These are phyloP conservation scores for Sporothrix euskadiensis DNA, from an alignment of 2,329 filamentous ascomycete species.

Conservation along the genomic window DNA sequence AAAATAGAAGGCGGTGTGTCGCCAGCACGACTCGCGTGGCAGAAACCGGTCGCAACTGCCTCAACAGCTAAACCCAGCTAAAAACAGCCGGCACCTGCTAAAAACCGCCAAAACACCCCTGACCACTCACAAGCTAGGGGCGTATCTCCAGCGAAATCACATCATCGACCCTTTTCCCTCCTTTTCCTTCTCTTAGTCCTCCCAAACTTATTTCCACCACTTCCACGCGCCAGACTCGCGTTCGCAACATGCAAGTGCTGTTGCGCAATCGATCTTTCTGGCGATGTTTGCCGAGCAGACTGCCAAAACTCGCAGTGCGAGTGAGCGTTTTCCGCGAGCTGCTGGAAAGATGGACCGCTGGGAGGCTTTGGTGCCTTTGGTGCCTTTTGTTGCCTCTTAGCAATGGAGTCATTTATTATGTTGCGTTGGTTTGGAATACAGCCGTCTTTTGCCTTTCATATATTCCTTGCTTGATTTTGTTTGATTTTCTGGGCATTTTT, in stretches of 20 bases:
- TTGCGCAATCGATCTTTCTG: slow-evolving; percentile 15
- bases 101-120: not conserved
- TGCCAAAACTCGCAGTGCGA: not conserved
- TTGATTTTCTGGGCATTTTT: not conserved
- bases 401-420: not conserved
- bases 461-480: not conserved
- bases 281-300: slow-evolving; percentile 10
- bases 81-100: too few species aligned
- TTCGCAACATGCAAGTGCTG: slow-evolving; percentile 14
- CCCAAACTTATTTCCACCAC: slow-evolving; percentile 3
- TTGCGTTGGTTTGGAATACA: not conserved
- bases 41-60: not conserved
- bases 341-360: not conserved
- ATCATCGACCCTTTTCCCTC: slow-evolving; percentile 8
- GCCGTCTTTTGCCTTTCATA: not conserved
- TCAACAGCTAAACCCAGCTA: too few species aligned
- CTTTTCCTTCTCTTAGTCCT: not conserved
- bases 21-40: not conserved
- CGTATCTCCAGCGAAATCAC: slow-evolving; percentile 20
- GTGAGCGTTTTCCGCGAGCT: not conserved
- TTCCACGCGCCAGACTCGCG: not conserved
- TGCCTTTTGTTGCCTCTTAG: not conserved
- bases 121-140: not conserved
- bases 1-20: slow-evolving; percentile 24
- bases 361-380: not conserved